These are phyloP conservation scores for Ascochyta rabiei DNA, from an alignment of 2,329 filamentous ascomycete genomes.

Conservation along the genomic window DNA sequence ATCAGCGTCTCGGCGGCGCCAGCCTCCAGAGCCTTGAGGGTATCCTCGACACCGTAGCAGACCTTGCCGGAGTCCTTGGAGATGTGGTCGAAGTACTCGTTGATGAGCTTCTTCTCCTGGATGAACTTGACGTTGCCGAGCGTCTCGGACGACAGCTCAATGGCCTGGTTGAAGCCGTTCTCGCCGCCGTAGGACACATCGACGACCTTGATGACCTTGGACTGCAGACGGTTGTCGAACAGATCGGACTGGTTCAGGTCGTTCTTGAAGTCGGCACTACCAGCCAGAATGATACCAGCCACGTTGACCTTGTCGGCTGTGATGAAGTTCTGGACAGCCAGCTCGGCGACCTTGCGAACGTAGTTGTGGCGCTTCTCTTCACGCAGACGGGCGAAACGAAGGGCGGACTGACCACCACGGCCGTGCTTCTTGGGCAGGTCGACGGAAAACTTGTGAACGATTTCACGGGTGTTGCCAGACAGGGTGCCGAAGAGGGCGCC, in stretches of 20 bases:
- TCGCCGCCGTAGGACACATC: slow-evolving; percentile 99
- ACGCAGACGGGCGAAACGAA: slow-evolving; percentile 98
- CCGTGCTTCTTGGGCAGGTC: slow-evolving; percentile 99
- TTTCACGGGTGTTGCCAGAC: slow-evolving; percentile 94
- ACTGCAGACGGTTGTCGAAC: slow-evolving; percentile 88
- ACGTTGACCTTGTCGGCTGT: slow-evolving; percentile 99
- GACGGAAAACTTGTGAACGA: slow-evolving; percentile 97
- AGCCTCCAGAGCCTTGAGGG: slow-evolving; percentile 92
- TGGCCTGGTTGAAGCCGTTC: slow-evolving; percentile 99
- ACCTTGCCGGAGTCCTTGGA: slow-evolving; percentile 96
- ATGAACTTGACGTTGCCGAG: slow-evolving; percentile 99
- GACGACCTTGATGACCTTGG: slow-evolving; percentile 99
- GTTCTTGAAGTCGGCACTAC: slow-evolving; percentile 99
- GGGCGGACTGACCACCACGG: slow-evolving; percentile 98
- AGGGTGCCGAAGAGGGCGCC: slow-evolving; percentile 96
- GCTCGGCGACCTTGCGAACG: slow-evolving; percentile 95
- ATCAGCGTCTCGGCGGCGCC: slow-evolving; percentile 94
- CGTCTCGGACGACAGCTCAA: slow-evolving; percentile 92
- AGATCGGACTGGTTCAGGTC: slow-evolving; percentile 97
- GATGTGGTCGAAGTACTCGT: slow-evolving; percentile 98
- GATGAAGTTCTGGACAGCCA: slow-evolving; percentile 99
- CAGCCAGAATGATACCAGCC: slow-evolving; percentile 90
- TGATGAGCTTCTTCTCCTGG: slow-evolving; percentile 99
- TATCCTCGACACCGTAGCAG: slow-evolving; percentile 98
- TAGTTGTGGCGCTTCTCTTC: slow-evolving; percentile 99